Conservation (phyloP, 176 grass and related monocot genomes). For the Carex littledalei region DNA sequence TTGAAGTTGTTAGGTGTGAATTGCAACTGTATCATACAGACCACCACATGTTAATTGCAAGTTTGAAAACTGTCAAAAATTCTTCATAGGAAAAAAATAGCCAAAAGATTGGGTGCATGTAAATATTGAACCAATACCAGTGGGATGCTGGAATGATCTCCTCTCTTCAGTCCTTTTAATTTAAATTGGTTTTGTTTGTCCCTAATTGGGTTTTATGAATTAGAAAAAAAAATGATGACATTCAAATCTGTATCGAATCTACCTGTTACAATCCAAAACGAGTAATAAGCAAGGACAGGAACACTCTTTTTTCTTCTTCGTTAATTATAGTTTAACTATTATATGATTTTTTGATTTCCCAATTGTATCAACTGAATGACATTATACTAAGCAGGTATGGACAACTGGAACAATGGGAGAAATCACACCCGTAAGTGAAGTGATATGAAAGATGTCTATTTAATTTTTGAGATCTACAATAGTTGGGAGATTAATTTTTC, state of each 20-base stretch:
- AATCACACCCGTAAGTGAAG: conserved; percentile 74
- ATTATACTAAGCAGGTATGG: conserved; percentile 69
- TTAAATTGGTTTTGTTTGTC: background rate
- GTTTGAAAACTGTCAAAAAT: background rate
- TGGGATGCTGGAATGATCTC: background rate
- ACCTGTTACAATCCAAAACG: background rate
- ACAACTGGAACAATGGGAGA: conserved; percentile 99
- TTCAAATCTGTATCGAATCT: background rate
- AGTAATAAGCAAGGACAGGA: background rate
- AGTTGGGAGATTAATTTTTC: background rate
- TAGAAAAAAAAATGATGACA: background rate
- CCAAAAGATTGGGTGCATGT: background rate
- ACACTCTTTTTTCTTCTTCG: background rate
- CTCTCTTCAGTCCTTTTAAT: background rate
- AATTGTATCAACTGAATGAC: background rate
- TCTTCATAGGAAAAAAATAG: background rate
- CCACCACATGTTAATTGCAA: background rate
- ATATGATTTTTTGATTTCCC: conserved; percentile 7
- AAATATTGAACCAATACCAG: background rate
- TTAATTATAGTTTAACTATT: background rate
- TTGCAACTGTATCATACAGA: background rate
- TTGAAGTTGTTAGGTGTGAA: background rate
- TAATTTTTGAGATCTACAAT: background rate
- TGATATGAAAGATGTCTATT: background rate
- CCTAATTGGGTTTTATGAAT: background rate